These are phyloP conservation scores for Plasmodium falciparum DNA, from an alignment of 169 alveolate genomes.

Conservation along the genomic window DNA sequence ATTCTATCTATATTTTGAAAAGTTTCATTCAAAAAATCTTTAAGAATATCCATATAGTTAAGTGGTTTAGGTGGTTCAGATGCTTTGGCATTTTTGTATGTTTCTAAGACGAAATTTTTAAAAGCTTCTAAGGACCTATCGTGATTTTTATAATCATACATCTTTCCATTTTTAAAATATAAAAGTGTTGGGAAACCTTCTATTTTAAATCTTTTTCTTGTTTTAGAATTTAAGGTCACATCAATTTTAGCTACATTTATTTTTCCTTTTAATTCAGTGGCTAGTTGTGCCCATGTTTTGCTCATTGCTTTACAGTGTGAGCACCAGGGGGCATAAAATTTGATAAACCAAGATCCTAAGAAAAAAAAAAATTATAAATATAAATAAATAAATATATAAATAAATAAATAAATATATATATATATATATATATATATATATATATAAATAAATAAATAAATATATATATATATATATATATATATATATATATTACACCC, in stretches of 20 bases:
- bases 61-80: slow-evolving; percentile 68
- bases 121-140: slow-evolving; percentile 83
- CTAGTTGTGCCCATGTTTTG: slow-evolving; percentile 95
- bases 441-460: background rate
- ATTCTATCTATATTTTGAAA: slow-evolving; percentile 61
- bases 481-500: too few relatives aligned
- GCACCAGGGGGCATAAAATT: slow-evolving; percentile 96
- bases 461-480: background rate
- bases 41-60: slow-evolving; percentile 23
- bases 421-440: too few relatives aligned
- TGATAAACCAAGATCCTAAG: slow-evolving; percentile 92
- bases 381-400: too few relatives aligned
- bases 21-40: slow-evolving; percentile 48
- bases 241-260: slow-evolving; percentile 89
- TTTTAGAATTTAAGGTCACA: slow-evolving; percentile 85
- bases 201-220: slow-evolving; percentile 88
- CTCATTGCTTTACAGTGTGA: slow-evolving; percentile 91
- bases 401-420: too few relatives aligned
- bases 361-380: background rate
- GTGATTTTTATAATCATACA: slow-evolving; percentile 86
- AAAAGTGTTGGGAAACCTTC: slow-evolving; percentile 97
- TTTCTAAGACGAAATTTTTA: slow-evolving; percentile 77
- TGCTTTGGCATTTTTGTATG: slow-evolving; percentile 57
- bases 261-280: slow-evolving; percentile 89
- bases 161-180: slow-evolving; percentile 93